Conservation (phyloP, 2,329 filamentous ascomycete species). For the Blumeriella jaapii region DNA sequence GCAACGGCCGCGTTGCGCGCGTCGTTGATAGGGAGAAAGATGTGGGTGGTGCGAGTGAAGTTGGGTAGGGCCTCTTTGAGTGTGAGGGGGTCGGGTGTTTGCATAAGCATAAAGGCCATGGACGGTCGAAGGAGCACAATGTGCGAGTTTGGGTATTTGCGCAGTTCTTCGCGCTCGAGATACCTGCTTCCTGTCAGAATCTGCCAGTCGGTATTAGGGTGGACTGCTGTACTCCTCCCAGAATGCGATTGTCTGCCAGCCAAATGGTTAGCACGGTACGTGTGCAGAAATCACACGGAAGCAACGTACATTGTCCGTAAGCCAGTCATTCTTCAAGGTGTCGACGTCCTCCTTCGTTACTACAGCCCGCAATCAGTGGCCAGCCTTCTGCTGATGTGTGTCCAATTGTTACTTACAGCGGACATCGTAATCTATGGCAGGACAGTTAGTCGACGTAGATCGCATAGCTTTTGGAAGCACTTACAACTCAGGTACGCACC, state of each 20-base stretch:
- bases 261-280: conserved; percentile 6
- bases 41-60: conserved; percentile 72
- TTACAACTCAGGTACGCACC: conserved; percentile 61
- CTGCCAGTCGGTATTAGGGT: conserved; percentile 6
- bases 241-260: conserved; percentile 75
- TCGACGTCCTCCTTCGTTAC: conserved; percentile 86
- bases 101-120: conserved; percentile 86
- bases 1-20: conserved; percentile 61
- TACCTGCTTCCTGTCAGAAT: conserved; percentile 39
- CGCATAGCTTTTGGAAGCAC: too few species aligned
- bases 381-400: background rate
- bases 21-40: conserved; percentile 95
- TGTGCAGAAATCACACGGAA: background rate
- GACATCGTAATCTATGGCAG: conserved; percentile 46
- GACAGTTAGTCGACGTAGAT: too few species aligned
- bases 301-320: conserved; percentile 73
- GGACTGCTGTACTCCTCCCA: conserved; percentile 72
- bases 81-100: conserved; percentile 46
- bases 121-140: conserved; percentile 86
- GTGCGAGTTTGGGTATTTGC: conserved; percentile 66
- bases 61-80: conserved; percentile 64
- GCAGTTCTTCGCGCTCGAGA: conserved; percentile 80
- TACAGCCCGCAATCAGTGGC: conserved; percentile 29
- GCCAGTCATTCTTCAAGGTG: conserved; percentile 82
- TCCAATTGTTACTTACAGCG: conserved; percentile 37